A percentile compares a stretch with the other conserved stretches of the same genome.
phyloP scores from a whole-genome alignment of 208 protist species.

The Trichomonas tenax region DNA sequence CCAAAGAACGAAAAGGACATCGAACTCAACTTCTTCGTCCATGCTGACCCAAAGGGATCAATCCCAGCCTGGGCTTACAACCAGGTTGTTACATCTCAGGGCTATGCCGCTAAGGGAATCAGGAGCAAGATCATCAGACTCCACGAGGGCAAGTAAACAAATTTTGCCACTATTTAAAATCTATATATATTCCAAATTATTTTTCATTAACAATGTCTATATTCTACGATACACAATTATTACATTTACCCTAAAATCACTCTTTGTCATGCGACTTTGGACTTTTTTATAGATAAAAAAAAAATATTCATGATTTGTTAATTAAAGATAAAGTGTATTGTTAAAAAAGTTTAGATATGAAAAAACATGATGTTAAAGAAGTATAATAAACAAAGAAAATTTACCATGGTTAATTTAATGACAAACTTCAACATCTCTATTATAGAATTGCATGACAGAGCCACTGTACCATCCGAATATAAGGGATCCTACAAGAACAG shows the following conservation, averaged over 20 bases:
- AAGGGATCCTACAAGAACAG: not conserved
- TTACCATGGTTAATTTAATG: not conserved
- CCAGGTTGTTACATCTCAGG: not conserved
- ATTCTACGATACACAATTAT: no score
- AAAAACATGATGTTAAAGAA: not conserved
- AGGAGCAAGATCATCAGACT: not conserved
- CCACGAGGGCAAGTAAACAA: not conserved
- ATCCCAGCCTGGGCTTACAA: not conserved
- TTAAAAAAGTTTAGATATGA: no score
- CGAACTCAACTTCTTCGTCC: not conserved
- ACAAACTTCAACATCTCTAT: not conserved
- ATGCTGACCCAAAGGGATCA: not conserved
- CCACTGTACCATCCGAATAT: not conserved
- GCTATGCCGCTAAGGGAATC: not conserved
- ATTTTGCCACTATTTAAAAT: no score
- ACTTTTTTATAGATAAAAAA: no score
- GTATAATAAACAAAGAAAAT: not conserved
- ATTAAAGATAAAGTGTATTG: no score
- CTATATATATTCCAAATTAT: no score
- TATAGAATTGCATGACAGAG: not conserved
- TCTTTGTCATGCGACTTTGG: no score
- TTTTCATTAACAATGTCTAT: no score
- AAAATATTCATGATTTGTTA: no score
- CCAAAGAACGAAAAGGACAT: no score
- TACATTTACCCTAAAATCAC: no score